Conservation (phyloP, 208 protist species). For the Acanthamoeba sp. region DNA sequence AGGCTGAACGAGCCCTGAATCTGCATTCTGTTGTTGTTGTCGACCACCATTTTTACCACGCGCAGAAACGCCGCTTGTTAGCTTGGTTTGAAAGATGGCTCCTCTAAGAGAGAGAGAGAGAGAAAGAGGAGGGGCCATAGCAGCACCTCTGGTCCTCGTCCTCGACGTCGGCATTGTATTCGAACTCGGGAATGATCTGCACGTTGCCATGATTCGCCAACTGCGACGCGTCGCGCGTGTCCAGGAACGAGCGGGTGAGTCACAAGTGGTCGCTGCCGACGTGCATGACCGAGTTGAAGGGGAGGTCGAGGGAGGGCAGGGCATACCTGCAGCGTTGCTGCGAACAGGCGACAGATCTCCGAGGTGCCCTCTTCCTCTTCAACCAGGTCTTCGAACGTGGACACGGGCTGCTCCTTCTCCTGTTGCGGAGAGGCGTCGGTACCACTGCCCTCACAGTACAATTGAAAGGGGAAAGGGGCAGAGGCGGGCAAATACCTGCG, state of each 20-base stretch:
- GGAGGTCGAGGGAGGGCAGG: no score
- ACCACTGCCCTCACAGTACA: no score
- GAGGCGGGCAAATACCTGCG: neutral
- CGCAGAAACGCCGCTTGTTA: no score
- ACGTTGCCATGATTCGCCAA: slow-evolving; percentile 73
- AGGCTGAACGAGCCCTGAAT: slow-evolving; percentile 60
- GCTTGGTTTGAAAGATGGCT: no score
- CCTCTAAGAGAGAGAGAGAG: no score
- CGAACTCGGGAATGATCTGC: slow-evolving; percentile 53
- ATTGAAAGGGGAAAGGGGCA: neutral
- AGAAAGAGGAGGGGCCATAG: no score
- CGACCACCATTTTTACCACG: neutral
- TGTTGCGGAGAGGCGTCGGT: neutral
- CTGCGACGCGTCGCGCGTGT: no score
- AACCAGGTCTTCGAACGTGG: slow-evolving; percentile 23
- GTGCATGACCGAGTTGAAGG: neutral
- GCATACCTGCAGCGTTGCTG: slow-evolving; percentile 64
- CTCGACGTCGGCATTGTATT: neutral
- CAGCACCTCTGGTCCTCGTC: slow-evolving; percentile 10
- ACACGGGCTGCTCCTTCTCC: slow-evolving; percentile 36
- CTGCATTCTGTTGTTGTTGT: slow-evolving; percentile 1
- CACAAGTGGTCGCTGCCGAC: no score
- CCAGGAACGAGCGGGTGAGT: neutral
- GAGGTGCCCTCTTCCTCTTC: slow-evolving; percentile 38
- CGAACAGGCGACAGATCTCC: slow-evolving; percentile 70